Evolutionary conservation across 73 alveolate species (phyloP).

Genomic region (Paramecium tetraurelia): DNA sequence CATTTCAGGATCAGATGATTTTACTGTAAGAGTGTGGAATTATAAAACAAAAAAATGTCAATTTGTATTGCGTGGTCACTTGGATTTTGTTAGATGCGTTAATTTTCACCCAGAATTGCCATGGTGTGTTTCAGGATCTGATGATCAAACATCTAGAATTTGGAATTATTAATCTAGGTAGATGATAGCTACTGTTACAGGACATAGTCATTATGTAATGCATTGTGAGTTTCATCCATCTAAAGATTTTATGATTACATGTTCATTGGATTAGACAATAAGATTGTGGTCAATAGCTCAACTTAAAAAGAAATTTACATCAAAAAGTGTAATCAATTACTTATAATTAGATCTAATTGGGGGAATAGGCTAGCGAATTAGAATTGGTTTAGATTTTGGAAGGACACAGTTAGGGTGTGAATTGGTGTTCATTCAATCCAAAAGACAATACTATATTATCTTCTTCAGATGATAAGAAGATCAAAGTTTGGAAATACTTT

Average conservation of each 20-base stretch:
- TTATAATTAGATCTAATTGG: background rate
- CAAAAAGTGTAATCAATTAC: background rate
- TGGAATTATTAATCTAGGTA: slow-evolving; percentile 99
- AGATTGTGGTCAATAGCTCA: slow-evolving; percentile 88
- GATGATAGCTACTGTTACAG: slow-evolving; percentile 87
- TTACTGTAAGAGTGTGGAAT: slow-evolving; percentile 93
- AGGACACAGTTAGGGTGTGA: slow-evolving; percentile 96
- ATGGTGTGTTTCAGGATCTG: slow-evolving; percentile 96
- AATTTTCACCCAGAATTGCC: slow-evolving; percentile 99
- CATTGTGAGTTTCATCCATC: slow-evolving; percentile 97
- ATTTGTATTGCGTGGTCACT: slow-evolving; percentile 93
- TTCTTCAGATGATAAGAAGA: slow-evolving; percentile 90
- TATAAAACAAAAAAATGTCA: slow-evolving; percentile 77
- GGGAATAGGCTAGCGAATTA: slow-evolving; percentile 68
- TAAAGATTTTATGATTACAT: slow-evolving; percentile 95
- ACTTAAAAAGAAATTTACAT: background rate
- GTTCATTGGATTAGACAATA: slow-evolving; percentile 96
- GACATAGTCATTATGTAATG: slow-evolving; percentile 99
- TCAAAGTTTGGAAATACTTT: slow-evolving; percentile 89
- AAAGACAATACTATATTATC: slow-evolving; percentile 78
- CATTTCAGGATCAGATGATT: slow-evolving; percentile 99
- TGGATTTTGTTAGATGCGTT: slow-evolving; percentile 98
- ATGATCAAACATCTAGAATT: slow-evolving; percentile 84
- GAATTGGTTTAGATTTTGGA: slow-evolving; percentile 91
- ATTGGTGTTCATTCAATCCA: slow-evolving; percentile 94